phyloP scores from a whole-genome alignment of 1,284 basidiomycete species.

The Cutaneotrichosporon arboriforme region DNA sequence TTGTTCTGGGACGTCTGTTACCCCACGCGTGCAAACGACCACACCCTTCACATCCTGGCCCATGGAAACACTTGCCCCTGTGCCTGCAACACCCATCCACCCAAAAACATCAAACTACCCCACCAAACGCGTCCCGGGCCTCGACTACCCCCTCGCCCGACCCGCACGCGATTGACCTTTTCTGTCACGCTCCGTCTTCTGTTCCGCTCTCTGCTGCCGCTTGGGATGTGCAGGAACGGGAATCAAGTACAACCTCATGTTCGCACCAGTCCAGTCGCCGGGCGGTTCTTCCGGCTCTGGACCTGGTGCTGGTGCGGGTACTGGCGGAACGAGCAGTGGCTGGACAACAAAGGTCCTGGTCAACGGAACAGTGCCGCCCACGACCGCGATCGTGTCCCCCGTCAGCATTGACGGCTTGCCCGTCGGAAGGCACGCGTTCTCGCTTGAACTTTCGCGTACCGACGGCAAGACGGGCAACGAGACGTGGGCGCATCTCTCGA shows the following conservation, averaged over 20 bases:
- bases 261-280: neutral
- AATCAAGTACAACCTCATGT: neutral
- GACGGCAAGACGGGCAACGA: neutral
- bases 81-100: neutral
- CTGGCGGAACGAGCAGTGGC: neutral
- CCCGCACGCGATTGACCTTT: too few relatives aligned
- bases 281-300: neutral
- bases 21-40: neutral
- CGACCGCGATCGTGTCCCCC: neutral
- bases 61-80: neutral
- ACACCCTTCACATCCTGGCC: too few relatives aligned
- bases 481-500: constrained; percentile 23
- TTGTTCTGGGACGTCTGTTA: neutral
- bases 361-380: constrained; percentile 14
- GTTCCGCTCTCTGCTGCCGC: neutral
- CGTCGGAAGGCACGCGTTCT: constrained; percentile 18
- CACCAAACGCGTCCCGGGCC: too few relatives aligned
- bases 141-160: too few relatives aligned
- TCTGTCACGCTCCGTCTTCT: neutral
- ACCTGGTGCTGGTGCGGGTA: neutral
- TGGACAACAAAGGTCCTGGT: constrained; percentile 13
- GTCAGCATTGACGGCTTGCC: constrained; percentile 19
- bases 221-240: neutral
- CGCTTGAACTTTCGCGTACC: constrained; percentile 14
- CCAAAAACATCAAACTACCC: too few relatives aligned